phyloP scores from a whole-genome alignment of 73 alveolate species.

The Durusdinium trenchii region DNA sequence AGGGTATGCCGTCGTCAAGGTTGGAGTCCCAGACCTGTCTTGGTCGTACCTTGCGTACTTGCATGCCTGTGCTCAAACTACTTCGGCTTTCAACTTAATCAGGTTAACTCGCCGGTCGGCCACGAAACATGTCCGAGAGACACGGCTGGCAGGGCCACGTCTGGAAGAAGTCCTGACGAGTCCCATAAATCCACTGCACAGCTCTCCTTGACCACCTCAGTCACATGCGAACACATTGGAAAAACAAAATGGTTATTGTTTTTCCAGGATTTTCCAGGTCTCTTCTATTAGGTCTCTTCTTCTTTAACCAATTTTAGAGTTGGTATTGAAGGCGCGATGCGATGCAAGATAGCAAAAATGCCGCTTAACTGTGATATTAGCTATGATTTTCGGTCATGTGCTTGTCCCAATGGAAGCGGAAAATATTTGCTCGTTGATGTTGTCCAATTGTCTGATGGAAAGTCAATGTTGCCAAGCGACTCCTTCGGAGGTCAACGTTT shows the following conservation, averaged over 20 bases:
- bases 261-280: too few relatives aligned
- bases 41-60: not conserved
- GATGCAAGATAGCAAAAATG: too few relatives aligned
- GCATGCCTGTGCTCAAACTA: not conserved
- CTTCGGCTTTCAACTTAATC: not conserved
- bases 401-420: too few relatives aligned
- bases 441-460: too few relatives aligned
- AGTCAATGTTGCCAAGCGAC: not conserved
- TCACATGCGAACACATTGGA: too few relatives aligned
- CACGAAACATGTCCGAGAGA: not conserved
- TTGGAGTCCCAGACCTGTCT: not conserved
- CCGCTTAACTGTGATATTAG: too few relatives aligned
- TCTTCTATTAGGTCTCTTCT: too few relatives aligned
- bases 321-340: too few relatives aligned
- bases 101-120: not conserved
- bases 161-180: constrained; percentile 3
- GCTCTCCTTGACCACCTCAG: not conserved
- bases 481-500: not conserved
- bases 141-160: not conserved
- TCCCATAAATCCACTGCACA: constrained; percentile 21
- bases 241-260: too few relatives aligned
- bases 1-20: not conserved
- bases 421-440: too few relatives aligned
- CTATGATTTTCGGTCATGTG: too few relatives aligned
- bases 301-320: too few relatives aligned